phyloP scores from a whole-genome alignment of 208 protist species.

The Crithidia acanthocephali region DNA sequence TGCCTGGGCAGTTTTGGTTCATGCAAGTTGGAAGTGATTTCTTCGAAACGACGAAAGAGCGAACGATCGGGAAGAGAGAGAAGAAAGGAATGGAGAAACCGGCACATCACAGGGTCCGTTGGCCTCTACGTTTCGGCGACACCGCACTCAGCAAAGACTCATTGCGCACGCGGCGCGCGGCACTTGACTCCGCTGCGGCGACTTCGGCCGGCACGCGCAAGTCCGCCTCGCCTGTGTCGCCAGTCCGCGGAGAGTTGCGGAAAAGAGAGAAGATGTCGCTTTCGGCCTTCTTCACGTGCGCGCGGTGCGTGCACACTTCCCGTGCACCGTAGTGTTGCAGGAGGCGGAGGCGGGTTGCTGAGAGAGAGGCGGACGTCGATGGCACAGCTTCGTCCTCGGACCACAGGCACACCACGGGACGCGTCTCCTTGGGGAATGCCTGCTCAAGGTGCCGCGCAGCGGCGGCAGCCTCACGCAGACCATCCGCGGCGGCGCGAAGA shows the following conservation, averaged over 20 bases:
- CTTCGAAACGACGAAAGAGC: no score
- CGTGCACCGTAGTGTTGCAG: conserved; percentile 29
- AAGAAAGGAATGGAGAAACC: not conserved
- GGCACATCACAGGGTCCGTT: conserved; percentile 2
- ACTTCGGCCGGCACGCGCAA: conserved; percentile 7
- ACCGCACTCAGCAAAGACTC: conserved; percentile 21
- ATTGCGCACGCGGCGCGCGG: conserved; percentile 24
- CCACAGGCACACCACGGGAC: conserved; percentile 33
- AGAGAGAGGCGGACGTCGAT: not conserved
- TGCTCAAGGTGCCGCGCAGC: conserved; percentile 28
- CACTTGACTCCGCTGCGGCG: conserved; percentile 4
- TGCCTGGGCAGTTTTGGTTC: no score
- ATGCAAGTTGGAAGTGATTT: no score
- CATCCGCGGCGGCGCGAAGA: conserved; percentile 11
- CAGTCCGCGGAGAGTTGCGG: not conserved
- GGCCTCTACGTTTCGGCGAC: conserved; percentile 3
- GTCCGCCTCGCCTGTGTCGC: not conserved
- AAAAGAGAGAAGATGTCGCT: conserved; percentile 36
- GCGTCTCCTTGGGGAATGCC: conserved; percentile 14
- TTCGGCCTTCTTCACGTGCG: conserved; percentile 34
- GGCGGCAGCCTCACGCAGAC: conserved; percentile 22
- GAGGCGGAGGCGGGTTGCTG: conserved; percentile 7
- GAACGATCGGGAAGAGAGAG: no score
- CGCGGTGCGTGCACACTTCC: conserved; percentile 27
- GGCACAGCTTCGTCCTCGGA: conserved; percentile 11